Evolutionary conservation across 768 basidiomycete genomes (phyloP).

Genomic region (Boletus reticuloceps): DNA sequence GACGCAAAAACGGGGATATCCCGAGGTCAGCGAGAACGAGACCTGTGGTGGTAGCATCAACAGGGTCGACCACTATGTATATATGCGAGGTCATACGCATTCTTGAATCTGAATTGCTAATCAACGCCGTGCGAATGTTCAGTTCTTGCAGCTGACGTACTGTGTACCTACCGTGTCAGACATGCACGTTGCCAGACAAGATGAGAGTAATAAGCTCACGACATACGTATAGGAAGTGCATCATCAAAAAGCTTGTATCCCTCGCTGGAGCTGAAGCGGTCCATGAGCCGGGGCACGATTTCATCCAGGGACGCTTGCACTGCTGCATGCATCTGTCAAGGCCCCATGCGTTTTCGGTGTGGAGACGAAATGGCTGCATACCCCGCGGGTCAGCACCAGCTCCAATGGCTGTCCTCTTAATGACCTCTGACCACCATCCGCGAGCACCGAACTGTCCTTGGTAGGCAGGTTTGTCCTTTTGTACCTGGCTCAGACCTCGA

Average conservation of each 20-base stretch:
- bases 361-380: conserved; percentile 26
- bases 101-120: conserved; percentile 73
- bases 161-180: conserved; percentile 21
- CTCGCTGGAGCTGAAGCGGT: conserved; percentile 64
- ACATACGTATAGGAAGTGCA: conserved; percentile 44
- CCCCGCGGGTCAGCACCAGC: conserved; percentile 65
- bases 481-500: conserved; percentile 48
- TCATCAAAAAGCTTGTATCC: conserved; percentile 67
- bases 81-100: conserved; percentile 50
- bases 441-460: conserved; percentile 41
- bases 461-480: conserved; percentile 61
- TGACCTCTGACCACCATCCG: conserved; percentile 79
- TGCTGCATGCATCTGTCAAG: conserved; percentile 35
- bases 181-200: background rate
- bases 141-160: conserved; percentile 46
- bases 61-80: background rate
- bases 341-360: conserved; percentile 21
- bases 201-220: background rate
- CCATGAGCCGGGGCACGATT: conserved; percentile 62
- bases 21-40: conserved; percentile 58
- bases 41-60: conserved; percentile 30
- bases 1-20: conserved; percentile 46
- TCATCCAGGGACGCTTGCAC: conserved; percentile 50
- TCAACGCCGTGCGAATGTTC: conserved; percentile 51
- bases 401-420: conserved; percentile 68